Evolutionary conservation across 2,329 filamentous ascomycete species (phyloP), one percentile per base, ranked within the genome.

Genomic region (Stemphylium lycopersici): DNA sequence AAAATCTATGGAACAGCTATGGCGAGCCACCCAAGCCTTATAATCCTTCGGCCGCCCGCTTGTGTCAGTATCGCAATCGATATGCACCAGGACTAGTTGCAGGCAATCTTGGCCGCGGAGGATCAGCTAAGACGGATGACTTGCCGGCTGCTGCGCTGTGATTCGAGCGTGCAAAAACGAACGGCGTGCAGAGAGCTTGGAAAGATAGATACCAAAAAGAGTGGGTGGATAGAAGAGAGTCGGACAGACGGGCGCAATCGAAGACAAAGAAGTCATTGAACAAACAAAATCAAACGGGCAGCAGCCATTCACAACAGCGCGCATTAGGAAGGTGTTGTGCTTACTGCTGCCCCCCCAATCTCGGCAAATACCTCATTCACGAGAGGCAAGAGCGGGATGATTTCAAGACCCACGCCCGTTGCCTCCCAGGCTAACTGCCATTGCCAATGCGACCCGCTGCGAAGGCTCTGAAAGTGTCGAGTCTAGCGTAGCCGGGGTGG

Each of bases 31-130:
- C 13, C 36, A 24, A 50, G 37, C 36, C 52, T 51, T 55, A 51
- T 55, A 51, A 40, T 24, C 33, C 18, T 42, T 31, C 15, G 29
- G 34, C 31, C 33, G 24, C 40, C 34, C 33, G 47, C n/a, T 50
- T 26, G 16, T 33, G 40, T 33, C 37, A 42, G 40, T 49, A 43
- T 50, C 39, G 51, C 51, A 49, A 40, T 50, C 37, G 46, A 34
- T 50, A 54, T 50, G 51, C 51, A 54, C 51, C 51, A 54, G 40
- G 33, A 44, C 52, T 55, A 55, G 52, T 41, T 51, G 52, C 52
- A 55, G 47, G 42, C 12, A 44, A 46, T 26, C 51, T 54, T 51
- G 47, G 52, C 47, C 36, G 22, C 36, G 41, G 40, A 55, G 40
- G 36, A 51, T 47, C 52, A 55, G 52, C 52, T 55, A 55, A 51